phyloP scores from a whole-genome alignment of 192 early-diverging fungal species.

The Dissophora ornata region DNA sequence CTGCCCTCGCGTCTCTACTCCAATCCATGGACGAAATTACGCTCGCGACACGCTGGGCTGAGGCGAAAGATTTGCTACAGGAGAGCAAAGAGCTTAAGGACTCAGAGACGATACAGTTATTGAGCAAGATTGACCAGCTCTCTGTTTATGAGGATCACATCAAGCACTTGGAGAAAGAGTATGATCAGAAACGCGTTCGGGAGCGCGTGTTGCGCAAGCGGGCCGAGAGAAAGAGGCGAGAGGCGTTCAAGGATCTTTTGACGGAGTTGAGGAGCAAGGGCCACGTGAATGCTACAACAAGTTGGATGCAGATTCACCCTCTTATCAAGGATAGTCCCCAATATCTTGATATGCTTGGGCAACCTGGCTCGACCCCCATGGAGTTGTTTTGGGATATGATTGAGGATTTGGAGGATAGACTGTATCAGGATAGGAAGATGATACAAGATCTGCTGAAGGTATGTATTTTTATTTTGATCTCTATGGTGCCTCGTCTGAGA shows the following conservation, averaged over 20 bases:
- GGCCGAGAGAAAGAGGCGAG: conserved; percentile 79
- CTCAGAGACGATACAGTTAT: conserved; percentile 62
- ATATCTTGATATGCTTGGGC: conserved; percentile 79
- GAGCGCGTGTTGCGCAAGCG: conserved; percentile 61
- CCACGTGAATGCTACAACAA: conserved; percentile 74
- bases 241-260: conserved; percentile 76
- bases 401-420: conserved; percentile 81
- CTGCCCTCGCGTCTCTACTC: conserved; percentile 68
- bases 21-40: conserved; percentile 69
- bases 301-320: conserved; percentile 90
- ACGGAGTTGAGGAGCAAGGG: conserved; percentile 65
- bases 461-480: conserved; percentile 27
- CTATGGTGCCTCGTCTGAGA: too few relatives aligned
- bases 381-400: conserved; percentile 96
- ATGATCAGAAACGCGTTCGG: conserved; percentile 58
- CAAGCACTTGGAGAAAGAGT: conserved; percentile 70
- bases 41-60: conserved; percentile 66
- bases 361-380: conserved; percentile 85
- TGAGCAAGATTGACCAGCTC: conserved; percentile 87
- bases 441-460: conserved; percentile 75
- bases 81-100: conserved; percentile 63
- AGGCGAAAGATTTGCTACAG: conserved; percentile 62
- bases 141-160: conserved; percentile 85
- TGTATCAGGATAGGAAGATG: conserved; percentile 74
- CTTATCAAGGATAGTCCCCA: conserved; percentile 74